These are phyloP conservation scores for Mucor piriformis DNA, from an alignment of 371 early-diverging fungal species.

Conservation along the genomic window DNA sequence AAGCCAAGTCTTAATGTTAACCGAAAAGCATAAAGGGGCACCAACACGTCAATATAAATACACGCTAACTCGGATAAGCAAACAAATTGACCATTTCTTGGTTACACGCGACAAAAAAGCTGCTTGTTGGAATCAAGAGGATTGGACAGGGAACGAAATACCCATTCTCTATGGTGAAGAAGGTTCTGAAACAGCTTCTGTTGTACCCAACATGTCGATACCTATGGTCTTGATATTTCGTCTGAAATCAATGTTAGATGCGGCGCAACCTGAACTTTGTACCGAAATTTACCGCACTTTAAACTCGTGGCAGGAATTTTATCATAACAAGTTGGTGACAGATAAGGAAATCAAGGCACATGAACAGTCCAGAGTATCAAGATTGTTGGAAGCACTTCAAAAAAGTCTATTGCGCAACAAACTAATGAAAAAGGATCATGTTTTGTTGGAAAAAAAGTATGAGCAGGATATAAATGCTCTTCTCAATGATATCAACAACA, in stretches of 20 bases:
- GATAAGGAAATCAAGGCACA: conserved; percentile 6
- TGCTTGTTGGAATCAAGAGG: background rate
- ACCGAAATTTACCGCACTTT: background rate
- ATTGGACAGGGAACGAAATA: conserved; percentile 14
- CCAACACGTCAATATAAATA: background rate
- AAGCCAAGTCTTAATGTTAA: conserved; percentile 11
- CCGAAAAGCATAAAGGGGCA: conserved; percentile 5
- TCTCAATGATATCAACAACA: background rate
- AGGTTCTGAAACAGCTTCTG: background rate
- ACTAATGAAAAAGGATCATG: conserved; percentile 13
- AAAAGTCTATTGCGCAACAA: conserved; percentile 11
- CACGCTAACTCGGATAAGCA: conserved; percentile 1
- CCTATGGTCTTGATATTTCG: conserved; percentile 4
- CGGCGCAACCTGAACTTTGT: background rate
- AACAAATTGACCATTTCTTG: conserved; percentile 15
- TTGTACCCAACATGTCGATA: background rate
- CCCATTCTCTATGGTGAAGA: conserved; percentile 1
- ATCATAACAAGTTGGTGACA: background rate
- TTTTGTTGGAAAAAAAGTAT: conserved; percentile 8
- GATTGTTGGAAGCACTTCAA: conserved; percentile 16
- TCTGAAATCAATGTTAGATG: conserved; percentile 8
- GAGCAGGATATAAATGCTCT: background rate
- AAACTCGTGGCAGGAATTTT: conserved; percentile 4
- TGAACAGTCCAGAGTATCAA: conserved; percentile 9
- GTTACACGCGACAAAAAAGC: background rate